These are phyloP conservation scores for Myxozyma vanderwaltii DNA, from an alignment of 805 yeast genomes.

Conservation along the genomic window DNA sequence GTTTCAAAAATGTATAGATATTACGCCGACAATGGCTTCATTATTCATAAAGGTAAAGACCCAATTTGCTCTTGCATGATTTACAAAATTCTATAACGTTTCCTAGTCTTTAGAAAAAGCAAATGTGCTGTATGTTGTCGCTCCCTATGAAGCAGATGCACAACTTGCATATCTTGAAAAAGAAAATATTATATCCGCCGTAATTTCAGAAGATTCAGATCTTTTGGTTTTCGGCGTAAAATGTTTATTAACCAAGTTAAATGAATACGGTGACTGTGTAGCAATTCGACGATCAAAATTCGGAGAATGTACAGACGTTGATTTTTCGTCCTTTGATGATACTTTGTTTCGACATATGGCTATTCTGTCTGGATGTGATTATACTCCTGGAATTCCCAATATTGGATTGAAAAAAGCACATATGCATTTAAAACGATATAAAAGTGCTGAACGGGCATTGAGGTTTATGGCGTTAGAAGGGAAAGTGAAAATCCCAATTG, in stretches of 20 bases:
- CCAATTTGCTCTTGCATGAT: neutral
- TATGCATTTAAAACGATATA: constrained; percentile 54
- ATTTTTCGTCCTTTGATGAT: constrained; percentile 53
- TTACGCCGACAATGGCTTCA: constrained; percentile 90
- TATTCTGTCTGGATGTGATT: constrained; percentile 94
- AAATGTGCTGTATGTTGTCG: constrained; percentile 74
- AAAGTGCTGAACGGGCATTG: constrained; percentile 58
- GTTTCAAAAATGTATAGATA: constrained; percentile 78
- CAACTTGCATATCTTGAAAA: constrained; percentile 90
- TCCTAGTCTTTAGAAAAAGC: constrained; percentile 50
- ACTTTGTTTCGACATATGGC: constrained; percentile 75
- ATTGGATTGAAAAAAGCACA: constrained; percentile 82
- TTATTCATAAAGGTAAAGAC: constrained; percentile 63
- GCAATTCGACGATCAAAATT: constrained; percentile 66
- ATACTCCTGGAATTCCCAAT: constrained; percentile 80
- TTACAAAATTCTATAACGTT: neutral
- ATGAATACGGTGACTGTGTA: constrained; percentile 65
- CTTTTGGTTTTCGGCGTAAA: constrained; percentile 83
- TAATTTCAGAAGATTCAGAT: constrained; percentile 93
- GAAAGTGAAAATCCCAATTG: constrained; percentile 55
- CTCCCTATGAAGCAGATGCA: constrained; percentile 98
- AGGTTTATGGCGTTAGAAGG: constrained; percentile 62
- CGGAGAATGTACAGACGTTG: constrained; percentile 48
- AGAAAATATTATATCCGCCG: constrained; percentile 73
- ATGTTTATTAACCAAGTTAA: constrained; percentile 76